phyloP scores from a whole-genome alignment of 1,284 basidiomycete genomes.

The Hypsizygus ulmarius region DNA sequence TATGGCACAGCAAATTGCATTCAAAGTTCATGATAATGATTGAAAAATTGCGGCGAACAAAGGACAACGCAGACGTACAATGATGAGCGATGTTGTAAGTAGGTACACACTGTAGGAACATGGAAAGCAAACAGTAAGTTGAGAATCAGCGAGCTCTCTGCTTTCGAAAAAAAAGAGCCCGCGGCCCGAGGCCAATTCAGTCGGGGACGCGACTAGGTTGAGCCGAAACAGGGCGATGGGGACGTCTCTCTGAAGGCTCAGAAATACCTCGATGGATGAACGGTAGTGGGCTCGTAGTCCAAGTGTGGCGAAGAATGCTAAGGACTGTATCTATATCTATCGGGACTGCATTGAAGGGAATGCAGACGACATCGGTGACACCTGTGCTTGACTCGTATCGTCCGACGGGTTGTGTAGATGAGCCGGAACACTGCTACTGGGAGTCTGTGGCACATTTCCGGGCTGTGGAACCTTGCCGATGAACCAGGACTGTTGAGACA shows the following conservation, averaged over 20 bases:
- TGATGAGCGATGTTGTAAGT: constrained; percentile 1
- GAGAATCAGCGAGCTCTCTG: too few species aligned
- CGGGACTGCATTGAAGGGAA: constrained; percentile 49
- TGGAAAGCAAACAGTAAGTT: too few species aligned
- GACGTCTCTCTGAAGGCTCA: too few species aligned
- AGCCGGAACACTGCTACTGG: constrained; percentile 44
- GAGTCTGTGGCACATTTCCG: constrained; percentile 53
- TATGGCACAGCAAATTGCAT: background rate
- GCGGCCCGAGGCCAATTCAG: too few species aligned
- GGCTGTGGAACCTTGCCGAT: constrained; percentile 65
- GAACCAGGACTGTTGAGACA: constrained; percentile 59
- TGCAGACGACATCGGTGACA: constrained; percentile 73
- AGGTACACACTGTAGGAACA: background rate
- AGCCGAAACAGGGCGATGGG: too few species aligned
- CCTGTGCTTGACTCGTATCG: constrained; percentile 47
- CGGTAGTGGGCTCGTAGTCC: too few species aligned
- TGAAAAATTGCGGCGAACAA: background rate
- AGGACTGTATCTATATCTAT: constrained; percentile 20
- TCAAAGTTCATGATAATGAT: background rate
- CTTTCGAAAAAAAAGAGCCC: background rate
- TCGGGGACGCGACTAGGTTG: too few species aligned
- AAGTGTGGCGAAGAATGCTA: too few species aligned
- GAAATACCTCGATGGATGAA: too few species aligned
- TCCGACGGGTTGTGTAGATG: constrained; percentile 32
- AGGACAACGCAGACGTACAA: constrained; percentile 10